Percentiles rank a stretch among this genome's conserved stretches.
Conservation (phyloP, 2,329 filamentous ascomycete species). For the Alternaria burnsii region DNA sequence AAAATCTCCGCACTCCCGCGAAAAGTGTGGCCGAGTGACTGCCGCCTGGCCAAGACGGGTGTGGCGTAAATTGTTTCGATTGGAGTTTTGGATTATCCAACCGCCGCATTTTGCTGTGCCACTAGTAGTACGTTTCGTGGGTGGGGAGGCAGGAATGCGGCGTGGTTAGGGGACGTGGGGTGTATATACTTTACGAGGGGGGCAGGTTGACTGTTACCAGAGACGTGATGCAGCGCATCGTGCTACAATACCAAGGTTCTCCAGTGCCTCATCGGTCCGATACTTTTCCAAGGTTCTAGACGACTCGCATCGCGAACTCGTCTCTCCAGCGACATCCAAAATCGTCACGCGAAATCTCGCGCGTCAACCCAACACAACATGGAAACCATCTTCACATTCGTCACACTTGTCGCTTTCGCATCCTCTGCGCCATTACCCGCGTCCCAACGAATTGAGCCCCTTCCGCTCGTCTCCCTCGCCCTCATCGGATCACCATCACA, state of each 20-base stretch:
- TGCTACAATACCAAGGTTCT: not conserved
- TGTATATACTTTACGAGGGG: not conserved
- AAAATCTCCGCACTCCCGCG: not conserved
- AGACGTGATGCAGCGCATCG: not conserved
- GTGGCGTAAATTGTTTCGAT: not conserved
- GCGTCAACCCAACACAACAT: not conserved
- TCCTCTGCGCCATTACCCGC: not conserved
- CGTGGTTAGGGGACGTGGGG: not conserved
- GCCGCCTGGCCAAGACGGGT: not conserved
- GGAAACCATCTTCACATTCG: not conserved
- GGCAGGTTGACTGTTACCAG: not conserved
- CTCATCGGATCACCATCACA: not conserved
- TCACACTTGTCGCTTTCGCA: not conserved
- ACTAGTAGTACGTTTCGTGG: conserved; percentile 9
- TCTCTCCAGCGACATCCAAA: not conserved
- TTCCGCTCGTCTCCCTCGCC: not conserved
- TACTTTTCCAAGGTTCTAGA: not conserved
- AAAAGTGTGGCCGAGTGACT: not conserved
- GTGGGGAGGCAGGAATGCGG: not conserved
- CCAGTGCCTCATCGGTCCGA: not conserved
- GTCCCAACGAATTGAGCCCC: not conserved
- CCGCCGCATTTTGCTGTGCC: conserved; percentile 23
- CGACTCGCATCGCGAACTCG: not conserved
- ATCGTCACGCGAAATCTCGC: not conserved
- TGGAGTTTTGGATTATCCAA: conserved; percentile 4